A percentile compares a stretch with the other conserved stretches of the same genome.
phyloP scores from a whole-genome alignment of 257 asterid genomes.

The Solanum stenotomum region DNA sequence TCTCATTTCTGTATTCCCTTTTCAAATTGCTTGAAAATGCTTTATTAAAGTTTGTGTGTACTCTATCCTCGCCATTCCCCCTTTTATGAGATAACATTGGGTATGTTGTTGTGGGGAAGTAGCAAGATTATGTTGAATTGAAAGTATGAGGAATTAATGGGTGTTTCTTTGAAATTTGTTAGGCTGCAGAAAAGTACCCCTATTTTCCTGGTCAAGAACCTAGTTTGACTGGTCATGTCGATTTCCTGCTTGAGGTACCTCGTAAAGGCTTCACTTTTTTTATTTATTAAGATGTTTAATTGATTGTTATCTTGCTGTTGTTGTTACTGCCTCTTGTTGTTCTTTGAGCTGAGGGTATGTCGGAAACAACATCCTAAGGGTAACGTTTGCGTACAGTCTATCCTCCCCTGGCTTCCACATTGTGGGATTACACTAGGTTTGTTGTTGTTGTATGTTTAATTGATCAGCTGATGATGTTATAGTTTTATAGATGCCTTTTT shows the following conservation, averaged over 20 bases:
- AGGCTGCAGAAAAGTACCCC: constrained; percentile 73
- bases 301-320: neutral
- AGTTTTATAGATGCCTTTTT: neutral
- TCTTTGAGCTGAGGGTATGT: neutral
- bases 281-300: neutral
- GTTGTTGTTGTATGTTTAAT: neutral
- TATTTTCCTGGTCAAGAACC: constrained; percentile 91
- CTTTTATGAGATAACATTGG: neutral
- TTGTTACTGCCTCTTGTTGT: neutral
- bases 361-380: neutral
- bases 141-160: neutral
- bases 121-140: neutral
- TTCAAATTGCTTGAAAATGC: neutral
- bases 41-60: neutral
- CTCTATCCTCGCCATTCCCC: neutral
- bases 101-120: neutral
- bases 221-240: constrained; percentile 58
- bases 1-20: neutral
- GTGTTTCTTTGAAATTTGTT: neutral
- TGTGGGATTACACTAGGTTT: neutral
- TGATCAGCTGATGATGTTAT: neutral
- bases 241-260: constrained; percentile 61
- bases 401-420: neutral
- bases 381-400: neutral
- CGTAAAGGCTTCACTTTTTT: neutral